Evolutionary conservation across 116 monocot species (phyloP).

Genomic region (Papilionanthe hybrid): DNA sequence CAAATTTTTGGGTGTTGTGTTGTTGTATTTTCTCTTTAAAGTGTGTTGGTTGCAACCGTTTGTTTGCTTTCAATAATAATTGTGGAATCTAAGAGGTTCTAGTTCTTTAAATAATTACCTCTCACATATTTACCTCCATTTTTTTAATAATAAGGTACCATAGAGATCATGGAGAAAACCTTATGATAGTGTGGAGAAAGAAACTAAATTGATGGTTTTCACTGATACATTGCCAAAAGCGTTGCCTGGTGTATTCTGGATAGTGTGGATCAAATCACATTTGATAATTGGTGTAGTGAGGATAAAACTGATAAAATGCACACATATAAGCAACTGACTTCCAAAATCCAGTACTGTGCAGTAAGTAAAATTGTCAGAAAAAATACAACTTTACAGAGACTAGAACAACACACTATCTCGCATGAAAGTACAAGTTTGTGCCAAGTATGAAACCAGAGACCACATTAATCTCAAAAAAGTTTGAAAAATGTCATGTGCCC

Average conservation of each 20-base stretch:
- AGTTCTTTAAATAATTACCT: no score
- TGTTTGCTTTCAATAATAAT: no score
- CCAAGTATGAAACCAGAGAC: neutral
- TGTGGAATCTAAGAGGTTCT: no score
- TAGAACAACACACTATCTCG: neutral
- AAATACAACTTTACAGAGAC: neutral
- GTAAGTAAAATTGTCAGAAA: neutral
- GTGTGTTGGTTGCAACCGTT: no score
- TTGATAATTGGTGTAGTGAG: neutral
- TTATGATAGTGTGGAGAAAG: neutral
- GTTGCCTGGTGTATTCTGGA: neutral
- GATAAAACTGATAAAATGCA: neutral
- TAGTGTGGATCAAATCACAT: neutral
- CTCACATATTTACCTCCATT: no score
- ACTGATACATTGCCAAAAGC: neutral
- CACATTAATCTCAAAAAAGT: neutral
- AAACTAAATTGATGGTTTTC: neutral
- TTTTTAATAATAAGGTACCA: no score
- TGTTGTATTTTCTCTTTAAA: no score
- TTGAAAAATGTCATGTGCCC: neutral
- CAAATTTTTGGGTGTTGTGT: no score
- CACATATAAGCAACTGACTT: neutral
- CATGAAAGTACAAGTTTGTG: neutral
- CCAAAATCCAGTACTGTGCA: neutral
- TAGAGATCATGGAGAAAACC: neutral